Evolutionary conservation across 164 flowering plant species (phyloP).

Genomic region (Piper betle): DNA sequence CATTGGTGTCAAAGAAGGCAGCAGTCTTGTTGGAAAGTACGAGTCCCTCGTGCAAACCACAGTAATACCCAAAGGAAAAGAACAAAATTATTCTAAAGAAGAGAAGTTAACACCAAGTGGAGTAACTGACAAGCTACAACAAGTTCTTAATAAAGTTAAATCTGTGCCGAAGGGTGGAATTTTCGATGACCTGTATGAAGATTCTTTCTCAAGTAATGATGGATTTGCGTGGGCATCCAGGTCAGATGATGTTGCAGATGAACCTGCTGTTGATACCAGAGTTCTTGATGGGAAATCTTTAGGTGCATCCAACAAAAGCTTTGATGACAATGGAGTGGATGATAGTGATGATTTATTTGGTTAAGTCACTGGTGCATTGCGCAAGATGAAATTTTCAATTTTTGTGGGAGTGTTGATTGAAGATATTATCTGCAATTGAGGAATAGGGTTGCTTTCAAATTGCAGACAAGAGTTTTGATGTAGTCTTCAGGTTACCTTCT

Average conservation of each 20-base stretch:
- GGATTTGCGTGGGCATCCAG: slow-evolving; percentile 86
- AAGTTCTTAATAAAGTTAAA: slow-evolving; percentile 77
- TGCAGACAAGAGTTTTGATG: not conserved
- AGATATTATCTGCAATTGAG: not conserved
- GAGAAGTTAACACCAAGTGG: slow-evolving; percentile 34
- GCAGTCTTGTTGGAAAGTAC: slow-evolving; percentile 92
- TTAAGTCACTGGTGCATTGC: not conserved
- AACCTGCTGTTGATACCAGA: slow-evolving; percentile 17
- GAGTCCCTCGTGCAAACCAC: slow-evolving; percentile 82
- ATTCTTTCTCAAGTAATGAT: slow-evolving; percentile 49
- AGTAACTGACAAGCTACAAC: slow-evolving; percentile 68
- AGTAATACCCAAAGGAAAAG: slow-evolving; percentile 86
- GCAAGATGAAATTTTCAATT: not conserved
- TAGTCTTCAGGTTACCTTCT: not conserved
- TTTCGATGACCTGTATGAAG: slow-evolving; percentile 87
- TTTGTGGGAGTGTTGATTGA: not conserved
- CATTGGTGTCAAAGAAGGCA: slow-evolving; percentile 85
- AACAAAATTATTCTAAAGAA: slow-evolving; percentile 29
- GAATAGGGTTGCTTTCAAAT: not conserved
- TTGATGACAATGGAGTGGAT: slow-evolving; percentile 14
- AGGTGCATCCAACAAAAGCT: slow-evolving; percentile 15
- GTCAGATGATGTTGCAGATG: slow-evolving; percentile 20
- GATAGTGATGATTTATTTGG: slow-evolving; percentile 80
- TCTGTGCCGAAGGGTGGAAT: slow-evolving; percentile 51
- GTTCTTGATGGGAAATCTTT: slow-evolving; percentile 16